Evolutionary conservation across 2,329 filamentous ascomycete genomes (phyloP).

Genomic region (Aspergillus pseudoviridinutans): DNA sequence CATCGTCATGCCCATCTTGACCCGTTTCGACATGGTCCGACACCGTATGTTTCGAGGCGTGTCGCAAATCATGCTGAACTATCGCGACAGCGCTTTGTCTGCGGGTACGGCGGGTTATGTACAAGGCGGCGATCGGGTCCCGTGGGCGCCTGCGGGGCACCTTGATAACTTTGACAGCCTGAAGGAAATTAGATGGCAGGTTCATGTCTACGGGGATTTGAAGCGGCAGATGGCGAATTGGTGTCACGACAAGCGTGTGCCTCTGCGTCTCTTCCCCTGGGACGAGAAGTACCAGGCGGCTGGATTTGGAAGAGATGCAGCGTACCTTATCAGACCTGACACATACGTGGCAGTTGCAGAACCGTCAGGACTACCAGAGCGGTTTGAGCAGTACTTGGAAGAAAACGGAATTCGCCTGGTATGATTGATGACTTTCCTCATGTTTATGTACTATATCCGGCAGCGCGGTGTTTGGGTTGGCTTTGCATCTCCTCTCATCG

Average conservation of each 20-base stretch:
- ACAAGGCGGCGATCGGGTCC: slow-evolving; percentile 47
- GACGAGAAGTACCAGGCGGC: slow-evolving; percentile 15
- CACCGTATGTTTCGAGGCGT: slow-evolving; percentile 31
- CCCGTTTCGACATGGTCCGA: slow-evolving; percentile 16
- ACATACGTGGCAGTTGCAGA: slow-evolving; percentile 26
- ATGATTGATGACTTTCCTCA: background rate
- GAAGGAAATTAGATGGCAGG: slow-evolving; percentile 24
- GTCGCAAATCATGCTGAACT: slow-evolving; percentile 43
- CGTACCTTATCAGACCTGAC: slow-evolving; percentile 30
- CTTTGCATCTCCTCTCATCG: background rate
- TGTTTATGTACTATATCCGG: background rate
- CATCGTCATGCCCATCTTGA: slow-evolving; percentile 26
- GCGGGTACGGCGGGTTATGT: slow-evolving; percentile 33
- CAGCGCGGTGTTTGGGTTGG: background rate
- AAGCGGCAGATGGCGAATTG: slow-evolving; percentile 17
- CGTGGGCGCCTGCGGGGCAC: slow-evolving; percentile 24
- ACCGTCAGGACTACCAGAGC: slow-evolving; percentile 9
- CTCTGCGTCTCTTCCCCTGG: slow-evolving; percentile 23
- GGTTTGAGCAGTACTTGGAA: slow-evolving; percentile 23
- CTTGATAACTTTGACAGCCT: slow-evolving; percentile 27
- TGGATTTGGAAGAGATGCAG: slow-evolving; percentile 21
- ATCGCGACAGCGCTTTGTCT: slow-evolving; percentile 39
- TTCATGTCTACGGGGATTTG: slow-evolving; percentile 27
- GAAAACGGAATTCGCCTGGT: slow-evolving; percentile 5
- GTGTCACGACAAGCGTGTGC: slow-evolving; percentile 18